These are phyloP conservation scores for Aspergillus haitiensis DNA, from an alignment of 495 filamentous ascomycete genomes.

Conservation along the genomic window DNA sequence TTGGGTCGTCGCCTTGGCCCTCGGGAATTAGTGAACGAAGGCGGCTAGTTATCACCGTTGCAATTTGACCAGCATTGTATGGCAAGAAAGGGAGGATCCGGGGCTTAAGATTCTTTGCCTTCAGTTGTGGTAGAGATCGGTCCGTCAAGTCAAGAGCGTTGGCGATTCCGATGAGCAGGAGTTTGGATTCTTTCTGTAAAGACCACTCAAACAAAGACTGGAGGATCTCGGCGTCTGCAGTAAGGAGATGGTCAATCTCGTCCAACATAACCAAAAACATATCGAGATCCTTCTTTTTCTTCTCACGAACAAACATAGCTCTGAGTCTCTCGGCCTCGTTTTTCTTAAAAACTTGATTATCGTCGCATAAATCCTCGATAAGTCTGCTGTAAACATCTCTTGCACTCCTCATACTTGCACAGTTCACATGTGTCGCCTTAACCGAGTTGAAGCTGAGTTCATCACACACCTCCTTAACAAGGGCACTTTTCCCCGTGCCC, in stretches of 20 bases:
- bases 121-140: slow-evolving; percentile 89
- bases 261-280: slow-evolving; percentile 82
- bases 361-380: slow-evolving; percentile 61
- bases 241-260: slow-evolving; percentile 92
- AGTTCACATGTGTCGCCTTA: slow-evolving; percentile 82
- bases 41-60: slow-evolving; percentile 77
- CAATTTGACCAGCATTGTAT: slow-evolving; percentile 88
- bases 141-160: slow-evolving; percentile 96
- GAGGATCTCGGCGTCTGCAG: slow-evolving; percentile 78
- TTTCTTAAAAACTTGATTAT: slow-evolving; percentile 56
- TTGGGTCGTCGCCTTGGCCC: slow-evolving; percentile 46
- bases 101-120: slow-evolving; percentile 87
- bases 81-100: slow-evolving; percentile 88
- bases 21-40: slow-evolving; percentile 68
- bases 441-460: slow-evolving; percentile 52
- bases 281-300: slow-evolving; percentile 32
- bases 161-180: slow-evolving; percentile 88
- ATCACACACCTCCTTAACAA: slow-evolving; percentile 75
- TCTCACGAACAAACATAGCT: slow-evolving; percentile 60
- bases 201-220: slow-evolving; percentile 96
- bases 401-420: slow-evolving; percentile 87
- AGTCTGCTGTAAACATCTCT: slow-evolving; percentile 78
- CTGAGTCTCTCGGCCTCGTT: slow-evolving; percentile 58
- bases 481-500: slow-evolving; percentile 93
- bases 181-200: slow-evolving; percentile 68